phyloP scores from a whole-genome alignment of 345 rosid genomes.

The Sisymbrium altissimum region DNA sequence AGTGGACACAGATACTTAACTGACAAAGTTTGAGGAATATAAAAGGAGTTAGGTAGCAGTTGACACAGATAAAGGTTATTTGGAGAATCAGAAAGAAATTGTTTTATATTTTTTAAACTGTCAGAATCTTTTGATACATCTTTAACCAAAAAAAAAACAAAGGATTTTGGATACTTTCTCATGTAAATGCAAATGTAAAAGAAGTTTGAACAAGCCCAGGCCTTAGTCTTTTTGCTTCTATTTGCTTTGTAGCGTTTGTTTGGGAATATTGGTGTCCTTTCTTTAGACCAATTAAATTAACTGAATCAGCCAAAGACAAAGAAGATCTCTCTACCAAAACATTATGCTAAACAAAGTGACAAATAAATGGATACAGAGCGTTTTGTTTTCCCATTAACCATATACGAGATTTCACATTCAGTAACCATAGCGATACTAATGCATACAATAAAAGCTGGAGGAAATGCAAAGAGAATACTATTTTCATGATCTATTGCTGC shows the following conservation, averaged over 20 bases:
- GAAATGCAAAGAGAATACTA: not conserved
- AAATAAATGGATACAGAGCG: not conserved
- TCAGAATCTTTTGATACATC: too few relatives aligned
- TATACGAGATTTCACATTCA: not conserved
- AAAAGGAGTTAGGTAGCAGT: not conserved
- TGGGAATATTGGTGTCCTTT: not conserved
- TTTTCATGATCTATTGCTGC: not conserved
- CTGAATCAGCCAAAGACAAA: not conserved
- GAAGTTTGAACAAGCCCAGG: not conserved
- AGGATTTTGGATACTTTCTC: not conserved
- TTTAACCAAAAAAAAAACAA: not conserved
- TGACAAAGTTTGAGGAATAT: not conserved
- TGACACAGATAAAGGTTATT: not conserved
- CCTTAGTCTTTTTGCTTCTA: too few relatives aligned
- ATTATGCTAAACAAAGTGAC: not conserved
- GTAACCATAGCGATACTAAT: not conserved
- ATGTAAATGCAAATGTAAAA: not conserved
- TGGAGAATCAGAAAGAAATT: not conserved
- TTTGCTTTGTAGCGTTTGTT: not conserved
- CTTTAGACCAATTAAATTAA: not conserved
- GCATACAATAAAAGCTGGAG: too few relatives aligned
- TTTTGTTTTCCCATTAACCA: not conserved
- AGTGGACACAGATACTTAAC: too few relatives aligned
- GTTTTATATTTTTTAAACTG: too few relatives aligned
- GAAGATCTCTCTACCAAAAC: not conserved